A percentile compares a stretch with the other conserved stretches of the same genome.
These are phyloP conservation scores for Aspergillus olivimuriae DNA, from an alignment of 495 filamentous ascomycete species.

Conservation along the genomic window DNA sequence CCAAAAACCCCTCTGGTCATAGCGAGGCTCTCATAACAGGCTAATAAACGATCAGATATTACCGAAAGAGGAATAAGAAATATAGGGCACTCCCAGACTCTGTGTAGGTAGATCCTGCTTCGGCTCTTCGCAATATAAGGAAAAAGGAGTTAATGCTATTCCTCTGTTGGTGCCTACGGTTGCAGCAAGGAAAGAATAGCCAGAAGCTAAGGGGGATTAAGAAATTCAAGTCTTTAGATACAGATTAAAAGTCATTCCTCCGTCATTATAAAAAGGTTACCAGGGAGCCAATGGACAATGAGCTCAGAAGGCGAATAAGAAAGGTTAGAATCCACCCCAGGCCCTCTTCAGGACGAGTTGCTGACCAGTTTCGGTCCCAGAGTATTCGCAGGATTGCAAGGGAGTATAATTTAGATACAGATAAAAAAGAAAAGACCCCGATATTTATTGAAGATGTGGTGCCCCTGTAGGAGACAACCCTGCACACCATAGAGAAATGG, in stretches of 20 bases:
- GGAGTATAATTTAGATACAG: not conserved
- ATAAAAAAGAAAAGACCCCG: not conserved
- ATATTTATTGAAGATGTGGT: constrained; percentile 4
- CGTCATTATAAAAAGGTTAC: not conserved
- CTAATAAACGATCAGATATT: not conserved
- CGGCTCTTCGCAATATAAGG: not conserved
- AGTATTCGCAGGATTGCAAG: not conserved
- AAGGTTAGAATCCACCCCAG: not conserved
- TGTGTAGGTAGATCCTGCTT: not conserved
- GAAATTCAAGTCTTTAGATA: not conserved
- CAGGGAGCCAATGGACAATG: not conserved
- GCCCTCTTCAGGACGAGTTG: not conserved
- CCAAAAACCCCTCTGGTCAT: not conserved
- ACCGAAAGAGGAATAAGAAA: not conserved
- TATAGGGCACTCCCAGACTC: not conserved
- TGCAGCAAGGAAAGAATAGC: not conserved
- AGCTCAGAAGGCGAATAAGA: not conserved
- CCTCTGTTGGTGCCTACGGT: not conserved
- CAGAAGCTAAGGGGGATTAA: not conserved
- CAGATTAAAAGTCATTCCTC: not conserved
- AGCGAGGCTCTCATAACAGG: not conserved
- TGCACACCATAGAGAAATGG: not conserved
- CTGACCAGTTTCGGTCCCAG: not conserved
- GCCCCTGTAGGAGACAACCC: not conserved
- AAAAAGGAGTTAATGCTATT: not conserved